Conservation (phyloP, 148 eudicot genomes). For the Pharnaceum exiguum region DNA sequence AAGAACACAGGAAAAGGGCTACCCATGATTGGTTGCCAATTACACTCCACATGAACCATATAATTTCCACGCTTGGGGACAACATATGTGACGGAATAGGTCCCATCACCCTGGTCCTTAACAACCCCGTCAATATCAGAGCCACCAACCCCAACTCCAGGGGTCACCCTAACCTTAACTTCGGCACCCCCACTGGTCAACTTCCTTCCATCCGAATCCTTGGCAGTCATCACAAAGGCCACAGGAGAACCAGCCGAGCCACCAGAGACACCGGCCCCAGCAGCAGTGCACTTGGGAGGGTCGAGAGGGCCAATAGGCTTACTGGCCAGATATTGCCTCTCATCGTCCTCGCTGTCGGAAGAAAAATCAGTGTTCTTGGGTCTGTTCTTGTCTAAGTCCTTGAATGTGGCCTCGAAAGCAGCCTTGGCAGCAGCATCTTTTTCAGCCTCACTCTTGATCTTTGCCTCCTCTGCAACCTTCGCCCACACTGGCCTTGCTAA, state of each 20-base stretch:
- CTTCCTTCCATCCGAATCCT: conserved; percentile 79
- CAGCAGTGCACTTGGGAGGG: conserved; percentile 79
- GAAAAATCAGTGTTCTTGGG: conserved; percentile 28
- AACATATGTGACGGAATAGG: conserved; percentile 77
- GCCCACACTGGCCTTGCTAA: conserved; percentile 77
- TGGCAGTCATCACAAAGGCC: conserved; percentile 61
- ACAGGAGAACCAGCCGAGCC: conserved; percentile 75
- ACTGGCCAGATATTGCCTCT: conserved; percentile 40
- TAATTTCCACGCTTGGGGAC: conserved; percentile 93
- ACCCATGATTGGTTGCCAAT: conserved; percentile 80
- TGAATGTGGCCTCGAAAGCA: conserved; percentile 94
- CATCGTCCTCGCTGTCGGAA: conserved; percentile 67
- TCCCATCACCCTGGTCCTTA: conserved; percentile 90
- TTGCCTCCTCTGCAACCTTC: conserved; percentile 96
- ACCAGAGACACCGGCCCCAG: conserved; percentile 85
- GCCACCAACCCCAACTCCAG: conserved; percentile 85
- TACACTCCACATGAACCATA: conserved; percentile 88
- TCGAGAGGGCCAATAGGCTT: conserved; percentile 87
- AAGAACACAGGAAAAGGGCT: conserved; percentile 97
- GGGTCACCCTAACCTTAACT: conserved; percentile 63
- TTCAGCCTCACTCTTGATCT: conserved; percentile 90
- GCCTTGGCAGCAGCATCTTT: conserved; percentile 91
- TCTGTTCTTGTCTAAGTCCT: conserved; percentile 51
- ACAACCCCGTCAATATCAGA: conserved; percentile 80
- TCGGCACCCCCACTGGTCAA: conserved; percentile 61